Base-by-base conservation (phyloP, 306 rosid genomes). In the Fragaria iinumae region DNA sequence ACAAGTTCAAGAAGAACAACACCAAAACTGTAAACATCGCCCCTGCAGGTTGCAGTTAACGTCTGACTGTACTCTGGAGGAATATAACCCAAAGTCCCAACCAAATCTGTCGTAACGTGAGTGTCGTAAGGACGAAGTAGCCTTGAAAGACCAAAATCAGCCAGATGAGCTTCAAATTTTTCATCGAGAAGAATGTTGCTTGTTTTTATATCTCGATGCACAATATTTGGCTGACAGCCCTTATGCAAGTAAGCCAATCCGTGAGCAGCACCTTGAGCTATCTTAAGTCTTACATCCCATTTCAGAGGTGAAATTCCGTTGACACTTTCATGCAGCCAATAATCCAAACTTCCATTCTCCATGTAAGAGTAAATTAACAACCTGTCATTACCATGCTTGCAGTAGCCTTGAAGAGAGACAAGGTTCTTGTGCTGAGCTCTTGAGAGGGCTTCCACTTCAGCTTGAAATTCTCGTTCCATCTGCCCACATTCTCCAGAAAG, bases 361-460 rank as follows among this genome's bases (percentile, higher is more conserved):
- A 91, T 77, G 85, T 85, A 91, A n/a, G 97, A 91, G 82, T 91
- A 89, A 59, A 91, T 91, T 52, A 91, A 75, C 83, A 91, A 72
- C 72, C 97, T 81, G 76, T 91, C 97, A 29, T 67, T 85, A 25
- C 89, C 90, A 56, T 89, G 85, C 59, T 77, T 87, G 73, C 95
- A 91, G 78, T 91, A 91, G 3, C 97, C 94, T 83, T 89, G 89
- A 39, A 91, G 93, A 64, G 93, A 84, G 75, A 91, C 97, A 71
- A 91, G 94, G 82, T 91, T 91, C 82, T 85, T 87, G 86, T 91
- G 97, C 79, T 91, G 97, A 59, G 97, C 97, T 85, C 93, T 81
- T 7, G 97, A 91, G 64, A 91, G 94, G 75, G 94, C 91, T 80
- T 91, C 94, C n/a, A 91, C 93, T 84, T 91, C 94, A 62, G 97